Conservation (phyloP, 2,329 filamentous ascomycete genomes). For the Pezicula radicicola region DNA sequence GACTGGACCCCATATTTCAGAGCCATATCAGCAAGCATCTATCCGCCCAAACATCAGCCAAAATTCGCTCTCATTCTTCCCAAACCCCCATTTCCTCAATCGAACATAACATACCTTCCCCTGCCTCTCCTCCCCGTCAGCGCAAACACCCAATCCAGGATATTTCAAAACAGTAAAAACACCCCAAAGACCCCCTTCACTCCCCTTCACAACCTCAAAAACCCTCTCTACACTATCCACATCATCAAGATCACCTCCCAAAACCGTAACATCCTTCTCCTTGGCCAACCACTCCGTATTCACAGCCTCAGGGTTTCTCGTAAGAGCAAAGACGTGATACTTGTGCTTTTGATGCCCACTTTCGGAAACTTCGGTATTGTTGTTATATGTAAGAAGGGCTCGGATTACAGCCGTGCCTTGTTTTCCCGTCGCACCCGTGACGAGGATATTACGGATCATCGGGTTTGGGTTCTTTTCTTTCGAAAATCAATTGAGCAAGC, state of each 20-base stretch:
- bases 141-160: constrained; percentile 23
- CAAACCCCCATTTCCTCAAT: not conserved
- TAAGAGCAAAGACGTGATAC: constrained; percentile 48
- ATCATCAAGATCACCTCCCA: constrained; percentile 52
- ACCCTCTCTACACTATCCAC: constrained; percentile 32
- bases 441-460: constrained; percentile 21
- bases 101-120: constrained; percentile 37
- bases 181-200: constrained; percentile 43
- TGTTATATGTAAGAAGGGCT: constrained; percentile 19
- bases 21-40: constrained; percentile 13
- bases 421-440: constrained; percentile 38
- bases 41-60: not conserved
- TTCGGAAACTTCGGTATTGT: not conserved
- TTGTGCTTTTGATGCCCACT: not conserved
- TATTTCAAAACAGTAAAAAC: constrained; percentile 38
- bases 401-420: constrained; percentile 35
- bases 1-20: constrained; percentile 39
- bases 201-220: constrained; percentile 31
- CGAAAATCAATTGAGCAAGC: not conserved
- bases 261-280: constrained; percentile 41
- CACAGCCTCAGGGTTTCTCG: constrained; percentile 41
- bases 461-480: no score
- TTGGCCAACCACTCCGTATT: constrained; percentile 38
- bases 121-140: constrained; percentile 42
- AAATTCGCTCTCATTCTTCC: not conserved